Evolutionary conservation across 371 early-diverging fungal species (phyloP).

Genomic region (Nosema granulosis): DNA sequence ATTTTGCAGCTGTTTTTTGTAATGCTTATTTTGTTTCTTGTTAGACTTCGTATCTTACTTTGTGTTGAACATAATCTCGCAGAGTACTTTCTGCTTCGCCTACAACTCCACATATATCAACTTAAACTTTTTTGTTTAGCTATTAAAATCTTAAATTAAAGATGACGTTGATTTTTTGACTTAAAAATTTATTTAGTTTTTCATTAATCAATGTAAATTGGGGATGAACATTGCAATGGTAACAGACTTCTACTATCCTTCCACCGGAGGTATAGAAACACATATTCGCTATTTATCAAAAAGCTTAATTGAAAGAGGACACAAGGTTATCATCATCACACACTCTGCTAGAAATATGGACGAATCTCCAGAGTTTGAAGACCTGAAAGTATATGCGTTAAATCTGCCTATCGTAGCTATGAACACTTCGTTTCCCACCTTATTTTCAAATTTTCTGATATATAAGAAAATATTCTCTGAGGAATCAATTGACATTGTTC

Average conservation of each 20-base stretch:
- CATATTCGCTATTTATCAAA: slow-evolving; percentile 86
- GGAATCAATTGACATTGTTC: slow-evolving; percentile 86
- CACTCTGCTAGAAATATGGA: slow-evolving; percentile 63
- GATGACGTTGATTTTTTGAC: too few relatives aligned
- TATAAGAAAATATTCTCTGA: slow-evolving; percentile 81
- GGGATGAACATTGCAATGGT: slow-evolving; percentile 65
- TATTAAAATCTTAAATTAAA: too few relatives aligned
- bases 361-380: slow-evolving; percentile 31
- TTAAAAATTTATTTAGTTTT: too few relatives aligned
- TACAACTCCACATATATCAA: too few relatives aligned
- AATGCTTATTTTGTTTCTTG: too few relatives aligned
- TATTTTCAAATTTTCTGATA: slow-evolving; percentile 81
- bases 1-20: too few relatives aligned
- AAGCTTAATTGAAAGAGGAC: slow-evolving; percentile 78
- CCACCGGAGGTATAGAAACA: slow-evolving; percentile 92
- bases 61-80: too few relatives aligned
- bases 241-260: slow-evolving; percentile 90
- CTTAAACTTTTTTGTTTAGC: too few relatives aligned
- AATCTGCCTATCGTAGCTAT: slow-evolving; percentile 77
- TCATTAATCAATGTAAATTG: too few relatives aligned
- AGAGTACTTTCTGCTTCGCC: too few relatives aligned
- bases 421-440: slow-evolving; percentile 82
- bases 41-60: too few relatives aligned
- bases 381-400: slow-evolving; percentile 87
- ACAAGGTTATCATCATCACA: slow-evolving; percentile 72